Conservation (phyloP, 176 grass and related monocot species). For the Phoenix dactylifera region DNA sequence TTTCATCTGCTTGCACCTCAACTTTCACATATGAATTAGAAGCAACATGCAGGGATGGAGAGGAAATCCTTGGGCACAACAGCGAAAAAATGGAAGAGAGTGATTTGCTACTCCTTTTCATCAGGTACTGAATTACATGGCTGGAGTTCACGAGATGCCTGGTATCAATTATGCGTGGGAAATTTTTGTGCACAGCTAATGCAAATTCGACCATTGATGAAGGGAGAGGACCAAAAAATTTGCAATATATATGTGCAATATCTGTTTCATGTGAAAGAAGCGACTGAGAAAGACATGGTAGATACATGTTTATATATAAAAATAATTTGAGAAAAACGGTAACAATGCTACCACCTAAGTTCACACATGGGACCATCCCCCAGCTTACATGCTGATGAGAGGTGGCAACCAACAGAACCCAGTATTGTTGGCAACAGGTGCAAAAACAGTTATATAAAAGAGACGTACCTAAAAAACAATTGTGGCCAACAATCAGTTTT, state of each 20-base stretch:
- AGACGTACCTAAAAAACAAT: constrained; percentile 74
- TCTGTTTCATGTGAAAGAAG: constrained; percentile 51
- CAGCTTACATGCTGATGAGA: too few relatives aligned
- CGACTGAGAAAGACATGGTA: constrained; percentile 6
- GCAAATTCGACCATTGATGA: constrained; percentile 63
- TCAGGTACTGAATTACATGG: constrained; percentile 41
- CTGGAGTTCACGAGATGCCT: constrained; percentile 64
- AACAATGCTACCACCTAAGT: too few relatives aligned
- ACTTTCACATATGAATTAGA: constrained; percentile 36
- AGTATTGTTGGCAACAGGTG: too few relatives aligned
- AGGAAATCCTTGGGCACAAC: constrained; percentile 46
- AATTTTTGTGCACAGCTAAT: constrained; percentile 50
- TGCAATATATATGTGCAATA: constrained; percentile 69
- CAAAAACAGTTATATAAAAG: constrained; percentile 1
- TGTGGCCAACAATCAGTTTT: constrained; percentile 88
- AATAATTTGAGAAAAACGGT: too few relatives aligned
- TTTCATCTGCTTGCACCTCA: constrained; percentile 64
- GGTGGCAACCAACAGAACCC: too few relatives aligned
- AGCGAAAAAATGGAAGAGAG: constrained; percentile 78
- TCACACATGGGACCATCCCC: too few relatives aligned
- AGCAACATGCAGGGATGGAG: constrained; percentile 20
- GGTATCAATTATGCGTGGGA: constrained; percentile 72
- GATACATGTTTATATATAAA: not conserved
- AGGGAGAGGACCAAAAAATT: constrained; percentile 85
- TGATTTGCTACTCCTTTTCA: constrained; percentile 81